phyloP scores from a whole-genome alignment of 2,329 filamentous ascomycete species.

The Penicillium sp. region DNA sequence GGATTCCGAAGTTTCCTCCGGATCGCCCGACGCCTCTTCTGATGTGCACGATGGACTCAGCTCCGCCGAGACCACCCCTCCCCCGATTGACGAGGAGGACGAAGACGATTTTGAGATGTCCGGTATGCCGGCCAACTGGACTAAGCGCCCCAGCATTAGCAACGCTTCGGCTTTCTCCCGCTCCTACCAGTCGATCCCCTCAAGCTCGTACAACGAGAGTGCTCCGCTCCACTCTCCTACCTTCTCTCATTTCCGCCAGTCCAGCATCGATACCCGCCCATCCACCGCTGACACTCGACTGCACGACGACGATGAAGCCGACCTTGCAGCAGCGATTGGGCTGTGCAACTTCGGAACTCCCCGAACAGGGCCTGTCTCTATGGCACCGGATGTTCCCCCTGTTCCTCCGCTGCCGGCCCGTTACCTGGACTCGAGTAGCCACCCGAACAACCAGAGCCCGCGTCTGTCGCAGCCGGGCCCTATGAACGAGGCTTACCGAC shows the following conservation, averaged over 20 bases:
- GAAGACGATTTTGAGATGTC: slow-evolving; percentile 40
- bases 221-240: slow-evolving; percentile 50
- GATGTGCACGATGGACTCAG: slow-evolving; percentile 72
- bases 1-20: slow-evolving; percentile 77
- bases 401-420: slow-evolving; percentile 83
- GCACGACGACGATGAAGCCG: slow-evolving; percentile 78
- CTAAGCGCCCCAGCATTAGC: slow-evolving; percentile 58
- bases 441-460: slow-evolving; percentile 62
- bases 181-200: slow-evolving; percentile 75
- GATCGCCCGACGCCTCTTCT: slow-evolving; percentile 79
- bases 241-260: slow-evolving; percentile 64
- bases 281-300: slow-evolving; percentile 74
- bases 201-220: slow-evolving; percentile 56
- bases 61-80: slow-evolving; percentile 90
- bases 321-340: slow-evolving; percentile 86
- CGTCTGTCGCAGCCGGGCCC: slow-evolving; percentile 49
- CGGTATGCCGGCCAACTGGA: slow-evolving; percentile 52
- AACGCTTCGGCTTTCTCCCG: slow-evolving; percentile 61
- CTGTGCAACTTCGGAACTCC: slow-evolving; percentile 86
- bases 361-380: slow-evolving; percentile 61
- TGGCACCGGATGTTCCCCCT: slow-evolving; percentile 75
- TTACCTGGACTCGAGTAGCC: slow-evolving; percentile 65
- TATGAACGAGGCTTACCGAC: slow-evolving; percentile 32
- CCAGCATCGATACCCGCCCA: slow-evolving; percentile 74
- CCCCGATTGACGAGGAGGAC: slow-evolving; percentile 66